These are phyloP conservation scores for Colletotrichum sp. DNA, from an alignment of 2,329 filamentous ascomycete species.

Conservation along the genomic window DNA sequence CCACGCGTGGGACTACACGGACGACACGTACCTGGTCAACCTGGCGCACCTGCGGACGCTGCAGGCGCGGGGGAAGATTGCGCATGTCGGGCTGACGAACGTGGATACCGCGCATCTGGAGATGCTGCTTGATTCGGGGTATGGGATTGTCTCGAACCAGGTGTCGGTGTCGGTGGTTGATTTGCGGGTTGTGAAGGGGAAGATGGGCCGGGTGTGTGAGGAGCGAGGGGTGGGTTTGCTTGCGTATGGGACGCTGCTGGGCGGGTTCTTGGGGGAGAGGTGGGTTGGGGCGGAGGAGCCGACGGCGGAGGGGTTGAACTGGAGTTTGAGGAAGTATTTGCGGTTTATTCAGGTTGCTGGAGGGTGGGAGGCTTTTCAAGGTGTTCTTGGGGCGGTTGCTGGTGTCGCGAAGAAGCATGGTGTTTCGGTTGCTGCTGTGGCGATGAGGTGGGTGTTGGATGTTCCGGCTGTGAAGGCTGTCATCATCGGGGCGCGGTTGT, in stretches of 20 bases:
- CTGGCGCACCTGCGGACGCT: background rate
- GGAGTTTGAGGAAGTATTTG: constrained; percentile 34
- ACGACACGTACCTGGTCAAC: constrained; percentile 8
- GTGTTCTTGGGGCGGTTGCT: constrained; percentile 39
- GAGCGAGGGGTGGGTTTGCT: background rate
- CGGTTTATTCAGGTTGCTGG: constrained; percentile 40
- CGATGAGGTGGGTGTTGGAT: constrained; percentile 56
- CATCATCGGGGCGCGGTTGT: constrained; percentile 39
- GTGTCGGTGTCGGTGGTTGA: constrained; percentile 10
- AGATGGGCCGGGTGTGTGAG: background rate
- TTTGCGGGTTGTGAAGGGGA: background rate
- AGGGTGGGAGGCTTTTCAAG: constrained; percentile 52
- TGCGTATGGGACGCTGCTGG: constrained; percentile 14
- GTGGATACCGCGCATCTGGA: constrained; percentile 14
- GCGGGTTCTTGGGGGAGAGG: constrained; percentile 25
- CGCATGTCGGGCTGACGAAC: background rate
- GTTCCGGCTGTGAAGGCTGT: constrained; percentile 52
- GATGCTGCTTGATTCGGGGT: background rate
- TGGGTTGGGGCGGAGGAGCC: constrained; percentile 25
- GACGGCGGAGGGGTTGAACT: constrained; percentile 18
- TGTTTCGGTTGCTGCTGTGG: constrained; percentile 50
- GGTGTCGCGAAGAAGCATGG: constrained; percentile 43
- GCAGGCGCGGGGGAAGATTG: background rate
- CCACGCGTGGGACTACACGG: constrained; percentile 11
- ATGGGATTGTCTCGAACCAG: constrained; percentile 4